Evolutionary conservation across 2,329 filamentous ascomycete genomes (phyloP), one percentile per base, ranked within the genome.

Genomic region (Truncatella angustata): DNA sequence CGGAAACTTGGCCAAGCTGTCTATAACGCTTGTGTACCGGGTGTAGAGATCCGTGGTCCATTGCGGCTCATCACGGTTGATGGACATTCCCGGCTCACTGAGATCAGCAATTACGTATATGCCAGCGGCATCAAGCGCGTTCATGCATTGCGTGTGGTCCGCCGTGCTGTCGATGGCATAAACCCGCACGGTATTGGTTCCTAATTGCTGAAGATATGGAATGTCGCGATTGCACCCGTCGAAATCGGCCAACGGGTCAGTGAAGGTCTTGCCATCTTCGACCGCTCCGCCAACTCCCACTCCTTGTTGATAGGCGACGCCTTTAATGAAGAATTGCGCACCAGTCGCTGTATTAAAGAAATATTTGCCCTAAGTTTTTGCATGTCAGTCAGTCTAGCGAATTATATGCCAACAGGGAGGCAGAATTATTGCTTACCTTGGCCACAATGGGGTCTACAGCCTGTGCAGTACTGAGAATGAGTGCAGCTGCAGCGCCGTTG

Each of bases 51-150:
- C 75, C 55, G 81, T 79, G 63, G 84, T 82, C 87, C 87, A 91
- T 45, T 72, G 61, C 12, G 87, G 84, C 57, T 74, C 67, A 60
- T 81, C 73, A 52, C 86, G 83, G 69, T 85, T 81, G 75, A 91
- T 90, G 26, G 87, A 90, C 35, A 74, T 65, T 47, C 72, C 73
- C 11, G 87, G 87, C 55, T 86, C 78, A 7, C 84, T 86, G 61
- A 91, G 70, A 73, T 91, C 87, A 60, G 85, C 80, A 57, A 91
- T 78, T 54, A 91, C 79, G 68, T 90, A 90, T 72, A 90, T 90
- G 56, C 86, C 87, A 49, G 84, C 85, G 57, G 84, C 77, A 40
- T 80, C 76, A 37, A 90, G 77, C 55, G 81, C 65, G 45, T 75
- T 73, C 87, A 90, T 90, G 71, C 87, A 90, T 45, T 75, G 72